Evolutionary conservation across 768 basidiomycete species (phyloP).

Genomic region (Pisolithus tinctorius): DNA sequence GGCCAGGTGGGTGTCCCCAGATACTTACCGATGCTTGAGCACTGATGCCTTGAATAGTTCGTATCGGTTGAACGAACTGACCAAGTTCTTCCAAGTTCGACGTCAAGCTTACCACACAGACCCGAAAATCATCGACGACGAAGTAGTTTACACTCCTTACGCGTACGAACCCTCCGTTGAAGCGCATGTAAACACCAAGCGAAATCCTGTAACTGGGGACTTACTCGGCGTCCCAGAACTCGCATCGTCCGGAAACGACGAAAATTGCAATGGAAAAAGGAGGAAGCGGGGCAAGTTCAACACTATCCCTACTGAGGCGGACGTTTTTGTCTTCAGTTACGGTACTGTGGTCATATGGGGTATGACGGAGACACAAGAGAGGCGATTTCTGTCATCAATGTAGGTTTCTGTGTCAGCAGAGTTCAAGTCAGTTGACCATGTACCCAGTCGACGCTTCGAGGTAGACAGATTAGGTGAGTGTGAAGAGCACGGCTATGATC

Average conservation of each 20-base stretch:
- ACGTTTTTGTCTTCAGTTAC: slow-evolving; percentile 91
- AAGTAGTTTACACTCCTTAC: slow-evolving; percentile 92
- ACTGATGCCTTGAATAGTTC: slow-evolving; percentile 43
- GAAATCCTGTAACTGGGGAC: slow-evolving; percentile 48
- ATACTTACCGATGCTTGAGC: not conserved
- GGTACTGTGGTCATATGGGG: slow-evolving; percentile 98
- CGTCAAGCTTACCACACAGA: slow-evolving; percentile 79
- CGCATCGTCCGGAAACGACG: slow-evolving; percentile 24
- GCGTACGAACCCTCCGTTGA: slow-evolving; percentile 51
- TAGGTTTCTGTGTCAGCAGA: slow-evolving; percentile 34
- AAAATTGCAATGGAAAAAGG: slow-evolving; percentile 29
- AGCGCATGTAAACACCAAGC: slow-evolving; percentile 17
- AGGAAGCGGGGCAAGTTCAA: slow-evolving; percentile 63
- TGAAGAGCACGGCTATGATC: slow-evolving; percentile 2
- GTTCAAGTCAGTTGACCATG: not conserved
- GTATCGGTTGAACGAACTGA: slow-evolving; percentile 80
- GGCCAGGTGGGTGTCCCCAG: slow-evolving; percentile 53
- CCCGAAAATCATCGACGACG: slow-evolving; percentile 86
- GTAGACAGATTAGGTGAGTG: slow-evolving; percentile 72
- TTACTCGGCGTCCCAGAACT: slow-evolving; percentile 70
- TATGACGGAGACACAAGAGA: slow-evolving; percentile 92
- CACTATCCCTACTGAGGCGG: slow-evolving; percentile 62
- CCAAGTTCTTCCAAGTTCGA: slow-evolving; percentile 86
- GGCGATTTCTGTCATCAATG: slow-evolving; percentile 85
- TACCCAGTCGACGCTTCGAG: slow-evolving; percentile 83